Conservation (phyloP, 345 rosid genomes). For the Kernera saxatilis region DNA sequence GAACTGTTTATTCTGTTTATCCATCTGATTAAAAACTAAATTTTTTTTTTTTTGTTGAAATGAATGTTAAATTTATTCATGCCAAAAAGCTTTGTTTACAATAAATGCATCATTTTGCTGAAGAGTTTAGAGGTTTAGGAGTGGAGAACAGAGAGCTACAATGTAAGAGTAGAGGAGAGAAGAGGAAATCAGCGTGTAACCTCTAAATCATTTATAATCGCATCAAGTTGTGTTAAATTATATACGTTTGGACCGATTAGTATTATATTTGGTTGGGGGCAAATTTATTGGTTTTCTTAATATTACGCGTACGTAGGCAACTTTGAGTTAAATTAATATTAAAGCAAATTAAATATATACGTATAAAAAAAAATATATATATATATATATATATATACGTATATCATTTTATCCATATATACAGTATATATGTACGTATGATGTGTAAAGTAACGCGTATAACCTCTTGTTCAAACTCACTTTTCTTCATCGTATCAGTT, state of each 20-base stretch:
- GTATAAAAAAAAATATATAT: no score
- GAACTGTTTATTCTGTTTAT: not conserved
- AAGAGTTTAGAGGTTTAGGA: no score
- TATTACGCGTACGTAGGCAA: slow-evolving; percentile 1
- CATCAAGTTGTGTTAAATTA: not conserved
- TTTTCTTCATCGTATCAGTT: slow-evolving; percentile 14
- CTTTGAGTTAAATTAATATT: not conserved
- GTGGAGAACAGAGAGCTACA: no score
- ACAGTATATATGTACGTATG: not conserved
- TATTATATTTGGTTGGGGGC: not conserved
- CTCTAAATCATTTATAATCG: not conserved
- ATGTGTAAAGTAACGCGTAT: slow-evolving; percentile 29
- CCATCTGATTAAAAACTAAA: not conserved
- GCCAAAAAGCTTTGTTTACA: no score
- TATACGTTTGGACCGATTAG: not conserved
- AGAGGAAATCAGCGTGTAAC: no score
- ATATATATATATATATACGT: not conserved
- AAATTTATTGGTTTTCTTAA: not conserved
- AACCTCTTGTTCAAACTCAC: slow-evolving; percentile 20
- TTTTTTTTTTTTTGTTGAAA: no score
- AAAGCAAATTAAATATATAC: not conserved
- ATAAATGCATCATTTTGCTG: no score
- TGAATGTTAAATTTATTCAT: no score
- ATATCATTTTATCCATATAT: not conserved
- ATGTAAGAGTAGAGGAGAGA: no score